Evolutionary conservation across 805 yeast species (phyloP), one percentile per base, ranked within the genome.

Genomic region (Citeromyces matritensis): DNA sequence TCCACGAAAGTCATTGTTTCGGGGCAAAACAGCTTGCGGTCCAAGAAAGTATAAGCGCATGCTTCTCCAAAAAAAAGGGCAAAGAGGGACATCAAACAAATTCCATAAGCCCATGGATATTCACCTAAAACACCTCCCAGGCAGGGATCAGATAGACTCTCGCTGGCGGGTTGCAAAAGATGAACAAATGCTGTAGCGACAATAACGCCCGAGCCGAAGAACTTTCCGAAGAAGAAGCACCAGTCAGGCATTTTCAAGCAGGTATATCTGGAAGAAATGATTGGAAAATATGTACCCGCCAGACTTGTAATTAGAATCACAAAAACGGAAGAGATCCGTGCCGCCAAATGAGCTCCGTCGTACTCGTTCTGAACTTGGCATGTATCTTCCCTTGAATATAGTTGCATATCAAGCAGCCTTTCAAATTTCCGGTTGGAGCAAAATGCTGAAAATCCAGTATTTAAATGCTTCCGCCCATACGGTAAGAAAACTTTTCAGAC

Each of bases 121-220:
- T 45, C 58, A 5, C 33, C 44, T 42, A 66, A 63, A 1, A 60
- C 58, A 15, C 69, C 73, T n/a, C 77, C 75, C 23, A 76, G 55
- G 53, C 84, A 75, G 9, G 51, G 60, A 30, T 64, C 44, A 3
- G 57, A 41, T 30, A 75, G 55, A 3, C 67, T 59, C 13, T 70
- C 74, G 33, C 58, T 43, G n/a, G 76, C 78, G 3, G 76, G 76
- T 33, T 62, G 60, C 42, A 76, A 54, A 35, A 76, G 50, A 52
- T 78, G 88, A 36, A 78, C 65, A 42, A 74, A 79, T 0, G 84
- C 82, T 6, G 88, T 78, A 8, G 86, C 79, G 3, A 78, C 58
- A 41, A 78, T 78, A 29, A 78, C 86, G 32, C 88, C 88, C 4
- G 83, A 65, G 42, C 88, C 88, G 42, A 76, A 76, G 55, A 61